A percentile compares a stretch with the other conserved stretches of the same genome.
Conservation (phyloP, 1,284 basidiomycete genomes). For the Veloporphyrellus conicus region DNA sequence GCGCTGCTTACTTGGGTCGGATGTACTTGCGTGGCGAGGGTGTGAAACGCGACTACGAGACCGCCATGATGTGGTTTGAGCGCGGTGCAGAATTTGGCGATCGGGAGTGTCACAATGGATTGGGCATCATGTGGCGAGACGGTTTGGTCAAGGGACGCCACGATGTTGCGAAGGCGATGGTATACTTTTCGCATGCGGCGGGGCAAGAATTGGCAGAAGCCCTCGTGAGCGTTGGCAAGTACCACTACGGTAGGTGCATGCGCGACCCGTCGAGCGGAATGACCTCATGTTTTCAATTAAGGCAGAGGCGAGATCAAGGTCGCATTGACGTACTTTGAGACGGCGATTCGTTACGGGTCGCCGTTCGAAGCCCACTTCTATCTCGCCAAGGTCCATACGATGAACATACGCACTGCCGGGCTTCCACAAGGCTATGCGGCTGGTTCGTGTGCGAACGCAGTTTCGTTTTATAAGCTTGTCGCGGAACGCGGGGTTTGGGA, state of each 20-base stretch:
- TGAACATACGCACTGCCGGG: constrained; percentile 43
- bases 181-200: constrained; percentile 77
- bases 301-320: constrained; percentile 59
- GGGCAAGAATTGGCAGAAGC: constrained; percentile 85
- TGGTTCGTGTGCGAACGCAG: constrained; percentile 77
- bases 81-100: constrained; percentile 75
- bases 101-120: constrained; percentile 80
- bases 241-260: constrained; percentile 65
- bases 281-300: constrained; percentile 31
- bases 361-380: constrained; percentile 93
- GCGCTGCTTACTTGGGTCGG: constrained; percentile 82
- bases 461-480: constrained; percentile 86
- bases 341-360: constrained; percentile 78
- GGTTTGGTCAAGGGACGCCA: constrained; percentile 67
- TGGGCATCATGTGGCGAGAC: constrained; percentile 91
- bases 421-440: constrained; percentile 49
- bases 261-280: not conserved
- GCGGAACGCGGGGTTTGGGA: constrained; percentile 87
- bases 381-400: constrained; percentile 73
- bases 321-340: constrained; percentile 75
- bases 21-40: constrained; percentile 97
- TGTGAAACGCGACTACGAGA: constrained; percentile 67
- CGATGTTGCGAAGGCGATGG: constrained; percentile 67
- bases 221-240: constrained; percentile 84
- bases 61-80: constrained; percentile 93